Base-by-base conservation (phyloP, 345 rosid species). In the Nephelium lappaceum region DNA sequence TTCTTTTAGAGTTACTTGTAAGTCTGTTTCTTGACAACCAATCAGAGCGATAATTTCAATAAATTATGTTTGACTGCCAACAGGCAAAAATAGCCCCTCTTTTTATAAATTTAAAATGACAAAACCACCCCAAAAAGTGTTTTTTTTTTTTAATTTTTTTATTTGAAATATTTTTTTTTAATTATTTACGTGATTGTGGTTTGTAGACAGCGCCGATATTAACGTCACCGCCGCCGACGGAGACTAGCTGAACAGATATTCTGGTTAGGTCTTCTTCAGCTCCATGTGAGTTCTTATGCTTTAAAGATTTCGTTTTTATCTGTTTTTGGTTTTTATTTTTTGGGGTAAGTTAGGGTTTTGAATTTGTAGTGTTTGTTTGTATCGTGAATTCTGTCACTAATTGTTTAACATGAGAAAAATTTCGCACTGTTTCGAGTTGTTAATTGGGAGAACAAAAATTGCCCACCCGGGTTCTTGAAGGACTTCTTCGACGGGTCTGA, bases 191-290 rank as follows among this genome's bases (percentile, higher is more conserved):
- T 43, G 41, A 73, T 69, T 81, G n/a, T n/a, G n/a, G n/a, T n/a
- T n/a, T n/a, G 76, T 83, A 95, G 98, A 81, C 95, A 60, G 80
- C 82, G 66, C 99, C 98, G 47, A 90, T 95, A 74, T 73, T 95
- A 78, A 90, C 90, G 75, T 81, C 91, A 2, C 85, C 84, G 68
- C 98, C 88, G 15, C 95, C 89, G 24, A 67, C 85, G 61, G 95
- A 92, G 78, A 84, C 89, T 78, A 95, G 97, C 93, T 86, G 93
- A 89, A 92, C 97, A 66, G 99, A 95, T 79, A 95, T 95, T 84
- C 87, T 94, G 78, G 94, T 95, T 51, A 85, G 95, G 67, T 93
- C 88, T 86, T 82, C 97, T 1, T 72, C 90, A 31, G 36, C 36
- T 31, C 36, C 36, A 31, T 31, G 36, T 31, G 36, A 31, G 81